Base-by-base conservation (phyloP, 129 eudicot species). In the Erigeron canadensis region DNA sequence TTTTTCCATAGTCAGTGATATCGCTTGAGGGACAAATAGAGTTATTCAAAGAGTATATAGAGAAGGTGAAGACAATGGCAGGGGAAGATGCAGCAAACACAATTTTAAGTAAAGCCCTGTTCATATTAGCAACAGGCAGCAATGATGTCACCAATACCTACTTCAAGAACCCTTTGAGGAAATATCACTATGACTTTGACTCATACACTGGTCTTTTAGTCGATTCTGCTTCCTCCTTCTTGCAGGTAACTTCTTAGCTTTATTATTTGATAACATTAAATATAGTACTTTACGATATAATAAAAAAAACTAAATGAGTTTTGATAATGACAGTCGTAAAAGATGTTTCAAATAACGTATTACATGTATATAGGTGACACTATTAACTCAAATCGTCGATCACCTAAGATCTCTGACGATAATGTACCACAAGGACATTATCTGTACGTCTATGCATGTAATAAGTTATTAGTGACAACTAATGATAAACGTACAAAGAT, bases 111-210 rank as follows among this genome's bases (percentile, higher is more conserved):
- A 72, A 86, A 54, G 87, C 91, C 42, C 65, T 89, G 41, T 73
- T 45, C 60, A 2, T 84, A 0, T 80, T 88, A 44, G 94, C 77
- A 21, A 67, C 84, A 1, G 96, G 96, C 18, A 81, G 89, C 85
- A 84, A 85, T 69, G 96, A 91, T 46, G 82, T 89, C 40, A 80
- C 92, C 41, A 85, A 84, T 58, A 89, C 98, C 1, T 91, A 88
- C 70, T 91, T 86, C 67, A 75, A 79, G 45, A 82, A 73, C 54
- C 89, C 88, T 34, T 13, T 89, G 5, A 70, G 94, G 39, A 80
- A 15, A 57, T 60, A 75, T 22, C 80, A 77, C 8, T 91, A 67
- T 50, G 86, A 82, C 73, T 63, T 82, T 23, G 65, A 75, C 61
- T 81, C 95, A 8, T 91, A 91, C 71, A 74, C 83, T 40, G 81